phyloP scores from a whole-genome alignment of 2,329 filamentous ascomycete genomes.

The Hymenoscyphus albidus region DNA sequence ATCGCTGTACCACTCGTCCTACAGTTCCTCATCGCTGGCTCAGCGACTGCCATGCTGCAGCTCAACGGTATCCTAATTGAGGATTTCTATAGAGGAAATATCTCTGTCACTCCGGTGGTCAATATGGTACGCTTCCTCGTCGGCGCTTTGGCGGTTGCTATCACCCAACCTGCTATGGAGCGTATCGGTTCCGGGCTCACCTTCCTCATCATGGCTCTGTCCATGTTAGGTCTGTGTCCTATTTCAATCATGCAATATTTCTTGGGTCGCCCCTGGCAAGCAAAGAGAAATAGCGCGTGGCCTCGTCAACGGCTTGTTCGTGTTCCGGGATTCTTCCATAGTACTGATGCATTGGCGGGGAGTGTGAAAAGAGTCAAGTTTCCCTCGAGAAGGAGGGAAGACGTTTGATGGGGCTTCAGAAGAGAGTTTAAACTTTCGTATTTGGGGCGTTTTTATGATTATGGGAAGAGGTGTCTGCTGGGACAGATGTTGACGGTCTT shows the following conservation, averaged over 20 bases:
- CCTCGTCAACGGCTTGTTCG: constrained; percentile 9
- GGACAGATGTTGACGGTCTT: neutral
- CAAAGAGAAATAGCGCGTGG: constrained; percentile 11
- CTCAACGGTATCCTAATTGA: constrained; percentile 18
- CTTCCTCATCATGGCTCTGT: constrained; percentile 12
- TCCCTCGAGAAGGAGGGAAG: neutral
- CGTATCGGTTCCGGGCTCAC: constrained; percentile 13
- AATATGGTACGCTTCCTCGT: constrained; percentile 33
- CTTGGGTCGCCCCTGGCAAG: constrained; percentile 13
- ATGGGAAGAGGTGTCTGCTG: neutral
- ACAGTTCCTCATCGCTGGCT: constrained; percentile 29
- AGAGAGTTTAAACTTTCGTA: neutral
- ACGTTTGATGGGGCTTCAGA: neutral
- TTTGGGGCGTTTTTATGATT: neutral
- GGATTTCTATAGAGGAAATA: constrained; percentile 16
- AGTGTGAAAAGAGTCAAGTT: neutral
- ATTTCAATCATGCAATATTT: constrained; percentile 14
- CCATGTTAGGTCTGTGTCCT: constrained; percentile 11
- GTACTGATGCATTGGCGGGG: neutral
- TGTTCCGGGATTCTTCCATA: neutral
- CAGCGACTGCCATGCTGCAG: constrained; percentile 25
- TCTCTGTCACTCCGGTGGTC: constrained; percentile 32
- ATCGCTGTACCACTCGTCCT: constrained; percentile 18
- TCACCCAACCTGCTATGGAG: constrained; percentile 21
- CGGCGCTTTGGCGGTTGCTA: constrained; percentile 28